Evolutionary conservation across 495 filamentous ascomycete genomes (phyloP), one percentile per base, ranked within the genome.

Genomic region (Aspergillus kassunensis): DNA sequence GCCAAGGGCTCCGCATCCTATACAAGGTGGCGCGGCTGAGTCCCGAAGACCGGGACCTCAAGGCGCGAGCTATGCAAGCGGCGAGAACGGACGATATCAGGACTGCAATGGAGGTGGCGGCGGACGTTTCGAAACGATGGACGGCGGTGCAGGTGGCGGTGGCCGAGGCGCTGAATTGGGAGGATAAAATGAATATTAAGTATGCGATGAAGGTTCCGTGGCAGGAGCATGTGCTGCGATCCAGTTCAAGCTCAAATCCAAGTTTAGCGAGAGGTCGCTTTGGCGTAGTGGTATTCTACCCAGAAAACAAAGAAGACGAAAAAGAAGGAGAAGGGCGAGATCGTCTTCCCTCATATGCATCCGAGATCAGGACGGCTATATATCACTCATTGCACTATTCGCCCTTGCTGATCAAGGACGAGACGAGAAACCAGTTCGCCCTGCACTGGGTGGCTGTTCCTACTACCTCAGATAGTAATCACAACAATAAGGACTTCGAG

Each of bases 221-320:
- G 42, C 54, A 52, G 49, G 47, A 56, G 41, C 48, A 39, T 15
- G 35, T 52, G 20, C 10, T 49, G 12, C 40, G 45, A 20, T 33
- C 29, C 36, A 25, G 30, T 43, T 53, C 35, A 11, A 34, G 12
- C 15, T 45, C 42, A 45, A 13, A 23, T 12, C 24, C 27, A 15
- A 37, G 3, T 37, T 19, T 16, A 30, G 21, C 18, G 24, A 33
- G 34, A 15, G 43, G 10, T 24, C 19, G 42, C 34, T 37, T 24
- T 53, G 53, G 53, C n/a, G 40, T 56, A 15, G 53, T 56, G 46
- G 46, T 50, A 23, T 51, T 56, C 34, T 56, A 50, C 41, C 37
- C 29, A 6, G 24, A 44, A 33, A 20, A n/a, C 18, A 13, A 51
- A 31, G 20, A 33, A 7, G 35, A 30, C 18, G 23, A 49, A 24